Evolutionary conservation across 106 monocot genomes (phyloP), one percentile per base, ranked within the genome.

Genomic region (Phalaenopsis equestris): DNA sequence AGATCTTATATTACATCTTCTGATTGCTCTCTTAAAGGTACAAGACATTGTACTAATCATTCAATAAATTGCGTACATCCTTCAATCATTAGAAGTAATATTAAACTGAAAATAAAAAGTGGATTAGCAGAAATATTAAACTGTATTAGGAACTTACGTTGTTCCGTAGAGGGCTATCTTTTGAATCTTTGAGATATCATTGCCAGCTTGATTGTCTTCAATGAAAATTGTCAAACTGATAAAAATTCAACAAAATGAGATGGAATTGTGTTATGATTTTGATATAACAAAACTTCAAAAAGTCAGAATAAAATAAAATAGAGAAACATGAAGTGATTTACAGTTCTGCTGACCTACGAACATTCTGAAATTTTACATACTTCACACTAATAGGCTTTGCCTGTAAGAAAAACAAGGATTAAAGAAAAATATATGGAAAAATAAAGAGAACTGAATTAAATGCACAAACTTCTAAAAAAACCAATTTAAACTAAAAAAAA

Each of bases 281-380:
- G 52, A 41, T 42, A 41, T 42, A 65, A 4, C 8, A 75, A 37
- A 11, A 8, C 15, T 3, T 68, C 12, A 9, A 15, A 43, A 21
- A 55, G 72, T 67, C 5, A 11, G 5, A 81, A 30, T 30, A 30
- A 30, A 30, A 30, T 30, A 30, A 30, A 30, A 30, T 30, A 48
- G 16, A 58, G 75, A 80, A 18, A 49, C 11, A 15, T 79, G 8
- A 38, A 36, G 0, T n/a, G 21, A 42, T 16, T 56, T 45, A 42
- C 17, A 75, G 21, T 58, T 80, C 11, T 30, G 36, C 77, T 52
- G 81, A 94, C 98, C 98, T 99, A 55, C 91, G 90, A 89, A 99
- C 98, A 88, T 82, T 99, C 79, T 99, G 98, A 87, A 99, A 99
- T 75, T 94, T 99, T 75, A 99, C 98, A 81, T 94, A 99, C 83